Base-by-base conservation (phyloP, 2,329 filamentous ascomycete genomes). In the Clonostachys solani region DNA sequence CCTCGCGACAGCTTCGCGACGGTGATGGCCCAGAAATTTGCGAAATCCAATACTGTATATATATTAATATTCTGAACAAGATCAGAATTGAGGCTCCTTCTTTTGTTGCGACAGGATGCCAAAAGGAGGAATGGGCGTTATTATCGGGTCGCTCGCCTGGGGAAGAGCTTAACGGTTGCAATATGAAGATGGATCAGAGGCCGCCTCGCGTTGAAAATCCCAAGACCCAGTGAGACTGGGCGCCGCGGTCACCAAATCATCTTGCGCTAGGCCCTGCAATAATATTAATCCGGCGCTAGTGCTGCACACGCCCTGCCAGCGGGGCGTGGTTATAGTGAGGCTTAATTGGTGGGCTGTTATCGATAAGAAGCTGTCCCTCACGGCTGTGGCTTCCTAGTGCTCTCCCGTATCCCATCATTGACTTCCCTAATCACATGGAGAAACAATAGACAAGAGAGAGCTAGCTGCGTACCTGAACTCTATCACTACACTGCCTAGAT, bases 131-230 rank as follows among this genome's bases (percentile, higher is more conserved):
- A 17, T 36, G 15, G 15, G 45, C 23, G 17, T 38, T 16, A 23
- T 19, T 15, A 15, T 34, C 17, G 44, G 10, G 23, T 29, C 23
- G 23, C 23, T 29, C 23, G 23, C 23, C 23, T 29, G 23, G 23
- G 19, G 23, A 29, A 29, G 23, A 29, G 10, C 23, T 9, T 10
- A 29, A 29, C 23, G 23, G 9, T 29, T 29, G 23, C 9, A 29
- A 29, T 29, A 29, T 29, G 23, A 29, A 37, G 19, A 16, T 23
- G 42, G 16, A 38, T 36, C 16, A 52, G 56, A 56, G 48, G 52
- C 47, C 45, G 48, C 52, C 49, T 60, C 59, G 60, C 64, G 63
- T 63, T 62, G 66, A 70, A 71, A 70, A 65, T 66, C 64, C 61
- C 55, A 50, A 55, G 60, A 59, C 60, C 56, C 55, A 50, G 56